Percentiles rank a stretch among this genome's conserved stretches.
These are phyloP conservation scores for Teunomyces pallodes DNA, from an alignment of 805 yeast genomes.

Conservation along the genomic window DNA sequence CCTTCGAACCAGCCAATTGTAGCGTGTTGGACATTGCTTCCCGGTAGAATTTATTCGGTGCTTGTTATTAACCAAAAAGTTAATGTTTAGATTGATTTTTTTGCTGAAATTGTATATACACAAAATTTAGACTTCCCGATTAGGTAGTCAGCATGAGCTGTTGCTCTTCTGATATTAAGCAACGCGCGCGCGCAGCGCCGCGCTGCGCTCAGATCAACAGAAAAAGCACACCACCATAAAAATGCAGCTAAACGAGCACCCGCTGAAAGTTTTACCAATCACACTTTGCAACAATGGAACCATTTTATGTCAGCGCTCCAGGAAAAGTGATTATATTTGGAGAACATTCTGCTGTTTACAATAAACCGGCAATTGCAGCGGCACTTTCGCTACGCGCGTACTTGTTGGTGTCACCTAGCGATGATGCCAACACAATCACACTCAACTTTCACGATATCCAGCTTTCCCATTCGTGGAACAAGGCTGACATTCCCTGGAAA, in stretches of 20 bases:
- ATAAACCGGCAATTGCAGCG: constrained; percentile 95
- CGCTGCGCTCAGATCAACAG: no score
- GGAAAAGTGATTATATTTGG: constrained; percentile 96
- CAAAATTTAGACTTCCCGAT: constrained; percentile 13
- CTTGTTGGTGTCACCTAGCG: constrained; percentile 55
- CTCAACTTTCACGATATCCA: constrained; percentile 84
- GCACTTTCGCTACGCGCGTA: constrained; percentile 86
- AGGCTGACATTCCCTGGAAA: constrained; percentile 61
- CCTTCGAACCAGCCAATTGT: constrained; percentile 6
- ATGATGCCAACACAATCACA: constrained; percentile 41
- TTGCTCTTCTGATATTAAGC: no score
- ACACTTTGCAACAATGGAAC: constrained; percentile 19
- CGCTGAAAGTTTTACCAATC: neutral
- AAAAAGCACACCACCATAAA: no score
- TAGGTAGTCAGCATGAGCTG: constrained; percentile 8
- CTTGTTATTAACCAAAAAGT: neutral
- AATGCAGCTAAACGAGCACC: no score
- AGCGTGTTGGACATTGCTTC: constrained; percentile 1
- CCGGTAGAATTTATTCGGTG: no score
- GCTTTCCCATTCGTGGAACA: constrained; percentile 63
- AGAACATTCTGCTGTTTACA: constrained; percentile 93
- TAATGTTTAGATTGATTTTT: neutral
- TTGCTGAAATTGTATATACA: neutral
- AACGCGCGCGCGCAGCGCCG: no score
- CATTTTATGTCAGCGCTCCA: constrained; percentile 86